Evolutionary conservation across 225 moss, liverwort and hornwort genomes (phyloP).

Genomic region (Polytrichum commune): DNA sequence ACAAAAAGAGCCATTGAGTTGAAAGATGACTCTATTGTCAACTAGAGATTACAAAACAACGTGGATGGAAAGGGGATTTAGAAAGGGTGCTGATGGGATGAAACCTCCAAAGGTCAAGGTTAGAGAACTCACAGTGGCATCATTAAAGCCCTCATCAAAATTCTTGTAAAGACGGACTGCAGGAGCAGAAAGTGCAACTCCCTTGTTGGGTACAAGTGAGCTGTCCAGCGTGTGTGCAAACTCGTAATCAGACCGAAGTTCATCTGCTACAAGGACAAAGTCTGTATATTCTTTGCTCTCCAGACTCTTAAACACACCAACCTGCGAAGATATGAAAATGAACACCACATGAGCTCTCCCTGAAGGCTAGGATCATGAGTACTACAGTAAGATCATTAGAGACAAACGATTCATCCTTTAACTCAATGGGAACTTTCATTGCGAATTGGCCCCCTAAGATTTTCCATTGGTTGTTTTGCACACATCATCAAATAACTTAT

Average conservation of each 20-base stretch:
- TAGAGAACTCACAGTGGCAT: conserved; percentile 51
- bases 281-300: conserved; percentile 72
- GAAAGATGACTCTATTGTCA: no score
- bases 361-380: neutral
- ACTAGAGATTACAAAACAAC: no score
- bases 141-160: conserved; percentile 84
- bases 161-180: conserved; percentile 77
- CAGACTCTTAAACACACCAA: conserved; percentile 73
- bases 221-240: conserved; percentile 68
- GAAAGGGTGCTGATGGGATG: neutral
- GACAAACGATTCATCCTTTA: no score
- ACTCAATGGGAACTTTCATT: no score
- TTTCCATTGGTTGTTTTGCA: no score
- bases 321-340: conserved; percentile 34
- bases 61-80: no score
- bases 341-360: conserved; percentile 8
- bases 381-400: no score
- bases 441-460: no score
- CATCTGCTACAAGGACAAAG: conserved; percentile 68
- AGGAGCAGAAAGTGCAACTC: conserved; percentile 51
- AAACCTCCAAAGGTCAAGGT: neutral
- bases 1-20: no score
- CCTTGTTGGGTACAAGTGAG: conserved; percentile 57
- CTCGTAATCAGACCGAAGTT: conserved; percentile 52
- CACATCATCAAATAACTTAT: no score